A percentile compares a stretch with the other conserved stretches of the same genome.
phyloP scores from a whole-genome alignment of 2,329 filamentous ascomycete genomes.

The Juglanconis sp. region DNA sequence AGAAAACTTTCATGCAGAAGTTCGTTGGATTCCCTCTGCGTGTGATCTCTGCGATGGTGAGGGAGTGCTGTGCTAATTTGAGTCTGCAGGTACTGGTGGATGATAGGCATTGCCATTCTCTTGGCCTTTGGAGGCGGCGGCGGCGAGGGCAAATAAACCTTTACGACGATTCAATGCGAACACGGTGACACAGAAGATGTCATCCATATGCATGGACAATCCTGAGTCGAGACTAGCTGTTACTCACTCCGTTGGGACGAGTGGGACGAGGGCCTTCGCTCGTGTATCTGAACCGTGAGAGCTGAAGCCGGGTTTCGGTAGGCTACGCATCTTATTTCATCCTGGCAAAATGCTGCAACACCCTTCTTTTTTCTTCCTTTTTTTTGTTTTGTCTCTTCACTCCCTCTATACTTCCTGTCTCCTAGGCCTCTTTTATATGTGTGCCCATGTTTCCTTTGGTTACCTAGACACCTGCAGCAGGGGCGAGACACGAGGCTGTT shows the following conservation, averaged over 20 bases:
- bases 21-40: constrained; percentile 35
- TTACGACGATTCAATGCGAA: constrained; percentile 2
- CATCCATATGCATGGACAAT: too few relatives aligned
- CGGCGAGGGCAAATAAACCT: constrained; percentile 48
- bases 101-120: constrained; percentile 54
- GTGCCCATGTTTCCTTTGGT: too few relatives aligned
- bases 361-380: not conserved
- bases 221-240: too few relatives aligned
- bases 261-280: not conserved
- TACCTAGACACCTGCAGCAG: too few relatives aligned
- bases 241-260: too few relatives aligned
- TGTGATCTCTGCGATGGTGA: not conserved
- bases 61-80: constrained; percentile 23
- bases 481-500: too few relatives aligned
- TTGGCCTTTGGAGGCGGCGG: constrained; percentile 50
- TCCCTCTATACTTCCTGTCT: not conserved
- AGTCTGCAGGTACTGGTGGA: constrained; percentile 61
- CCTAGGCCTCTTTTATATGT: not conserved
- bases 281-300: not conserved
- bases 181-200: not conserved
- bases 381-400: not conserved
- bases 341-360: not conserved
- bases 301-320: not conserved
- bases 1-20: constrained; percentile 68
- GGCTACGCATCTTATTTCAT: too few relatives aligned